phyloP scores from a whole-genome alignment of 495 filamentous ascomycete genomes.

The Emericellopsis terricola region DNA sequence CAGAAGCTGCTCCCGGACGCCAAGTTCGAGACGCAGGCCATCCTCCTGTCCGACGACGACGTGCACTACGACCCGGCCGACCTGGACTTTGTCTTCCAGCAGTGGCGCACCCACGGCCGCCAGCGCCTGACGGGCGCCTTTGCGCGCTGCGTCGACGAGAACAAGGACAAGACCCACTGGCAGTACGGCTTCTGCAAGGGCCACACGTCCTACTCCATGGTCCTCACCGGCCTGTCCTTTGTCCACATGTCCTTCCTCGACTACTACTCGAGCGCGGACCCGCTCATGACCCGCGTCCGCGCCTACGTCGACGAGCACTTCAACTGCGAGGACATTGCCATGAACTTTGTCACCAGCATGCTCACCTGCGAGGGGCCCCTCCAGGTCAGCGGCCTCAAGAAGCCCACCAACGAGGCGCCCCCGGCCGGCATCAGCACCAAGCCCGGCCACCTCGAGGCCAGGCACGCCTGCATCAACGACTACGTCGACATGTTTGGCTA shows the following conservation, averaged over 20 bases:
- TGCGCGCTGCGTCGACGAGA: constrained; percentile 5
- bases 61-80: constrained; percentile 6
- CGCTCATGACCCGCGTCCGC: constrained; percentile 5
- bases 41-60: constrained; percentile 8
- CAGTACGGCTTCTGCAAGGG: constrained; percentile 4
- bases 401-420: constrained; percentile 5
- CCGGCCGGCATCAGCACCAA: constrained; percentile 6
- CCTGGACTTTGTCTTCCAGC: constrained; percentile 10
- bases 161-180: constrained; percentile 1
- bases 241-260: constrained; percentile 7
- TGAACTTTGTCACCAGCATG: constrained; percentile 7
- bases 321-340: constrained; percentile 9
- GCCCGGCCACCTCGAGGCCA: constrained; percentile 3
- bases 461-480: constrained; percentile 5
- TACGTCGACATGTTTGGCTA: constrained; percentile 4
- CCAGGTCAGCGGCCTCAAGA: constrained; percentile 3
- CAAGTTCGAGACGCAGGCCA: constrained; percentile 6
- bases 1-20: constrained; percentile 4
- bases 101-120: constrained; percentile 7
- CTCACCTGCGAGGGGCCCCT: constrained; percentile 7
- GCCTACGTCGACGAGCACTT: constrained; percentile 7
- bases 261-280: constrained; percentile 7
- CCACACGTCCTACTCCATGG: constrained; percentile 4
- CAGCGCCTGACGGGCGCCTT: constrained; percentile 7
- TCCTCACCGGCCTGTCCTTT: constrained; percentile 8